Percentiles rank a stretch among this genome's conserved stretches.
These are phyloP conservation scores for Pogostemon cablin DNA, from an alignment of 257 asterid genomes.

Conservation along the genomic window DNA sequence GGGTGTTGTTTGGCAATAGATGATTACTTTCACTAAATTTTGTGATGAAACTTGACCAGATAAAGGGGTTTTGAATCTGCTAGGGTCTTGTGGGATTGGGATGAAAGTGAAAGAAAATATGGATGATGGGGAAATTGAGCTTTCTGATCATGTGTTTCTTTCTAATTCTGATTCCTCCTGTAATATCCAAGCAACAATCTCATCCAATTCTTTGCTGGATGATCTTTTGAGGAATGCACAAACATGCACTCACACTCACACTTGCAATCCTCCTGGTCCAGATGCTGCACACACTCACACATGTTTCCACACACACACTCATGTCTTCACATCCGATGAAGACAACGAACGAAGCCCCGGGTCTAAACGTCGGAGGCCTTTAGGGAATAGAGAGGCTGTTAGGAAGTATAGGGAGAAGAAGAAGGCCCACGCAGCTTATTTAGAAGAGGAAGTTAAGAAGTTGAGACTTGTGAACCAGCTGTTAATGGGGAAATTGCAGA, in stretches of 20 bases:
- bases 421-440: constrained; percentile 57
- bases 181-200: constrained; percentile 39
- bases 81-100: constrained; percentile 8
- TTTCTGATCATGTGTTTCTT: constrained; percentile 27
- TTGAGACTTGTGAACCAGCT: constrained; percentile 53
- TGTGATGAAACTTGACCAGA: neutral
- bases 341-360: constrained; percentile 26
- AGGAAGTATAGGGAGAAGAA: constrained; percentile 72
- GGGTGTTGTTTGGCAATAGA: neutral
- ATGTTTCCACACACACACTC: constrained; percentile 70
- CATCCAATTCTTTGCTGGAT: constrained; percentile 51
- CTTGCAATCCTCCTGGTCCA: constrained; percentile 69
- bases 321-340: constrained; percentile 38
- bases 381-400: constrained; percentile 70
- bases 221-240: constrained; percentile 42
- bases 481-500: constrained; percentile 49
- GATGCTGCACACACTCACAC: constrained; percentile 69
- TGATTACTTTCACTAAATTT: constrained; percentile 7
- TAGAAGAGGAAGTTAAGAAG: constrained; percentile 66
- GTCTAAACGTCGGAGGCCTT: constrained; percentile 36
- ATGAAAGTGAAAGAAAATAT: constrained; percentile 25
- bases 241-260: constrained; percentile 70
- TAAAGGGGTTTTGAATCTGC: neutral
- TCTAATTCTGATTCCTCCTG: constrained; percentile 45
- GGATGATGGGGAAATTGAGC: constrained; percentile 49